phyloP scores from a whole-genome alignment of 768 basidiomycete genomes.

The Leccinum longicurvipes region DNA sequence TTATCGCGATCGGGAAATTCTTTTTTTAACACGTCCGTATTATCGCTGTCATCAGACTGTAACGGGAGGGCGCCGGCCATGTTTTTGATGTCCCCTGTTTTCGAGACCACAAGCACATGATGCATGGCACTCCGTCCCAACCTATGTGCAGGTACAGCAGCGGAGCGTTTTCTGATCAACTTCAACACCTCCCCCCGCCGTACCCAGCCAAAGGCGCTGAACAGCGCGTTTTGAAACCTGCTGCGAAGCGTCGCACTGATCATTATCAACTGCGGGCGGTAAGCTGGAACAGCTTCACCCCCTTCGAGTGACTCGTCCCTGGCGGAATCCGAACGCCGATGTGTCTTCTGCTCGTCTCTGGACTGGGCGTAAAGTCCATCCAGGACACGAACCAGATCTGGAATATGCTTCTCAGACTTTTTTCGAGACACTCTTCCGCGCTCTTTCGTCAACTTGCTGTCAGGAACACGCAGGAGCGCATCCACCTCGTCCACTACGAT shows the following conservation, averaged over 20 bases:
- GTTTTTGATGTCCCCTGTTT: constrained; percentile 51
- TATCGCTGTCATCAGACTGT: background rate
- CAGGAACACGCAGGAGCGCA: constrained; percentile 57
- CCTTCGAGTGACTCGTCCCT: constrained; percentile 11
- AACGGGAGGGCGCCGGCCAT: constrained; percentile 42
- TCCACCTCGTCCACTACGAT: constrained; percentile 78
- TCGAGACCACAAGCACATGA: constrained; percentile 60
- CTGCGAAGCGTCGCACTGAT: constrained; percentile 68
- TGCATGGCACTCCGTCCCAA: constrained; percentile 37
- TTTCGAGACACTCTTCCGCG: constrained; percentile 35
- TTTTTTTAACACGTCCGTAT: background rate
- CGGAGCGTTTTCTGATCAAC: constrained; percentile 25
- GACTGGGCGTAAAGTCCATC: constrained; percentile 49
- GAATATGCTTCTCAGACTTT: constrained; percentile 51
- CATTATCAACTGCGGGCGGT: constrained; percentile 58
- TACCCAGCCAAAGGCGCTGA: constrained; percentile 59
- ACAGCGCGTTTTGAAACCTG: constrained; percentile 39
- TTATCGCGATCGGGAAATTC: background rate
- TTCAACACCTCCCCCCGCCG: constrained; percentile 37
- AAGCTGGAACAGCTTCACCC: background rate
- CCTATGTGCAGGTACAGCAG: constrained; percentile 25
- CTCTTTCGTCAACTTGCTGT: constrained; percentile 35
- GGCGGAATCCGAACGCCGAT: background rate
- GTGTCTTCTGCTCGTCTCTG: constrained; percentile 8
- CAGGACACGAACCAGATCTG: constrained; percentile 56